Conservation (phyloP, 139 green algal species). For the Dunaliella primolecta region DNA sequence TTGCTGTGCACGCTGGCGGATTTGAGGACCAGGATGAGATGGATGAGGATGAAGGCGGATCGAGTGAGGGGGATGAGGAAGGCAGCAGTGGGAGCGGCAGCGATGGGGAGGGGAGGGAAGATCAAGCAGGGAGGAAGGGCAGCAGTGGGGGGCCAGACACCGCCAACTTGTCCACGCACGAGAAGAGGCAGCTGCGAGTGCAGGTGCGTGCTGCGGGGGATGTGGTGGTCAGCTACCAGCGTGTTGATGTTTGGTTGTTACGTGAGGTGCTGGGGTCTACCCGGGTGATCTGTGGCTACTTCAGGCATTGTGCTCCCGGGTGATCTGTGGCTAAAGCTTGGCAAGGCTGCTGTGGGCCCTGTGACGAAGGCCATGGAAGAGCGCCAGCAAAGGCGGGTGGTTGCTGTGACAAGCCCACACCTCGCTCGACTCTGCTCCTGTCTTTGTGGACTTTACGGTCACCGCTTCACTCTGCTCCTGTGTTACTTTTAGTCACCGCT, state of each 20-base stretch:
- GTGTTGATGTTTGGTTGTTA: not conserved
- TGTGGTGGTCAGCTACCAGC: not conserved
- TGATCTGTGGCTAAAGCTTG: not conserved
- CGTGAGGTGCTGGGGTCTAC: not conserved
- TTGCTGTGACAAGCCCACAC: no score
- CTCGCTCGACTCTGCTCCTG: no score
- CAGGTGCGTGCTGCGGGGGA: constrained; percentile 46
- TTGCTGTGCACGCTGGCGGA: constrained; percentile 15
- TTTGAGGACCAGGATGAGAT: constrained; percentile 20
- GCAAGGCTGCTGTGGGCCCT: not conserved
- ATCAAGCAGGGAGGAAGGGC: not conserved
- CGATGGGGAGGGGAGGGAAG: not conserved
- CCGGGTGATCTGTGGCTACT: not conserved
- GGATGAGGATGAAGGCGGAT: constrained; percentile 25
- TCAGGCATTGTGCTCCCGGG: not conserved
- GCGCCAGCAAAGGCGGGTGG: no score
- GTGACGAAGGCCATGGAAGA: not conserved
- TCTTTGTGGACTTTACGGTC: no score
- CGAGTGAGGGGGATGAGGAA: constrained; percentile 6
- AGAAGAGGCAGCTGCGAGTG: constrained; percentile 56
- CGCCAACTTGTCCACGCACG: constrained; percentile 56
- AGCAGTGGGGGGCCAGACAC: not conserved
- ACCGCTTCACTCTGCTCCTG: no score
- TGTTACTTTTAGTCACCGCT: no score
- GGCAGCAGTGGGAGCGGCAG: constrained; percentile 2